These are phyloP conservation scores for Spizellomyces sp. DNA, from an alignment of 192 early-diverging fungal genomes.

Conservation along the genomic window DNA sequence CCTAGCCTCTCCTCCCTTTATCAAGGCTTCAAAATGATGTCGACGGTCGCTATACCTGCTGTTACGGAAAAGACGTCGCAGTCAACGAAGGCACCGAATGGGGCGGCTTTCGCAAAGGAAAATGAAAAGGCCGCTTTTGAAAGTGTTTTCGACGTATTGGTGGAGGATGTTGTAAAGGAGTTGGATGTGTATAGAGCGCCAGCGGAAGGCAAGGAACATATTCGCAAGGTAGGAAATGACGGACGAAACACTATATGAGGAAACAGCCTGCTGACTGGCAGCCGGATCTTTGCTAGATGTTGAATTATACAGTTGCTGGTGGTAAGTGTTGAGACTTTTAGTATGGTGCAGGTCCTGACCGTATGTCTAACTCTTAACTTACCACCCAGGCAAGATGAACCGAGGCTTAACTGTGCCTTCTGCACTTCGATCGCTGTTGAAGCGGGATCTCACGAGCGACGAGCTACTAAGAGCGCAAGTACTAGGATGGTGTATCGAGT, in stretches of 20 bases:
- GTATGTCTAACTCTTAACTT: not conserved
- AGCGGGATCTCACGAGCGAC: conserved; percentile 72
- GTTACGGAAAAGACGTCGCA: no score
- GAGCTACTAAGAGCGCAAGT: conserved; percentile 86
- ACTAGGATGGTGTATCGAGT: conserved; percentile 94
- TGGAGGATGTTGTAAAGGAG: conserved; percentile 73
- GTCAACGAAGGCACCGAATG: no score
- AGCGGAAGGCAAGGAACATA: conserved; percentile 58
- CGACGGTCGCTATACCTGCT: no score
- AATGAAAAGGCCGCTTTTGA: conserved; percentile 57
- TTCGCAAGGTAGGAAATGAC: conserved; percentile 38
- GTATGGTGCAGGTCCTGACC: conserved; percentile 2
- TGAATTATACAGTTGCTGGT: conserved; percentile 59
- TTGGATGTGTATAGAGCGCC: conserved; percentile 66
- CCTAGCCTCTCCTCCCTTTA: no score
- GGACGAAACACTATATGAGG: not conserved
- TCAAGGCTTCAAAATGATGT: no score
- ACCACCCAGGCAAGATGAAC: conserved; percentile 86
- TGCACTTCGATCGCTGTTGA: conserved; percentile 79
- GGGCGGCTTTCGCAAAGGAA: not conserved
- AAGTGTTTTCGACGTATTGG: conserved; percentile 74
- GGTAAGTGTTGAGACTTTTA: conserved; percentile 38
- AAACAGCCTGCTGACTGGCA: not conserved
- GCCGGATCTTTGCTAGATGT: conserved; percentile 40
- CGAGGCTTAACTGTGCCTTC: conserved; percentile 94